Base-by-base conservation (phyloP, 129 eudicot genomes). In the Erigeron canadensis region DNA sequence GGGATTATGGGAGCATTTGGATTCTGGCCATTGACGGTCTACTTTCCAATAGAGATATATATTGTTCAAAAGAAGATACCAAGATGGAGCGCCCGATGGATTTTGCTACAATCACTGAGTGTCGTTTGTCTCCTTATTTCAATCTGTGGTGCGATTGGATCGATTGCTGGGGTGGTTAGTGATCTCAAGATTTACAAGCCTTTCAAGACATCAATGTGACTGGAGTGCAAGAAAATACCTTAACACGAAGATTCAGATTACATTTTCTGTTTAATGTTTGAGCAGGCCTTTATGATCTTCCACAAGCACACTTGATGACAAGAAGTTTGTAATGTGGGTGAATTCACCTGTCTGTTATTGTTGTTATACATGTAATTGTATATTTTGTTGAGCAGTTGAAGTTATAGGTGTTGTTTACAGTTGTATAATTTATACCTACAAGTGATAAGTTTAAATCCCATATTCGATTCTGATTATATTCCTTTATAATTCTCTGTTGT, bases 21-120 rank as follows among this genome's bases (percentile, higher is more conserved):
- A 0, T 92, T 92, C 65, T 92, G 87, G 68, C 98, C 97, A 0
- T 53, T 91, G 61, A 91, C 97, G 0, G 96, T 91, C 8, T 91
- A 88, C 50, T 91, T 91, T 65, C 97, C 97, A 0, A 72, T 91
- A 10, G 96, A 92, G 79, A 86, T 92, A 91, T 88, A 92, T 82
- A 86, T 92, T 37, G 91, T 84, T 0, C 89, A 43, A 10, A 43
- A 43, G 82, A 87, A 82, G 80, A 89, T 93, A 37, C 88, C 88
- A 4, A 93, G 84, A 57, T 93, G 98, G 98, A 89, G 96, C 42
- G 74, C 86, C 0, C 84, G 80, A 44, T 93, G 98, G 98, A 28
- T 93, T 1, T 60, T 84, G 17, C 72, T 93, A 2, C 96, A 93
- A 55, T 82, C 85, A 44, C 61, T 93, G 1, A 89, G 98, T 38